phyloP scores from a whole-genome alignment of 1,139 yeast species.

The Protomyces inouyei region DNA sequence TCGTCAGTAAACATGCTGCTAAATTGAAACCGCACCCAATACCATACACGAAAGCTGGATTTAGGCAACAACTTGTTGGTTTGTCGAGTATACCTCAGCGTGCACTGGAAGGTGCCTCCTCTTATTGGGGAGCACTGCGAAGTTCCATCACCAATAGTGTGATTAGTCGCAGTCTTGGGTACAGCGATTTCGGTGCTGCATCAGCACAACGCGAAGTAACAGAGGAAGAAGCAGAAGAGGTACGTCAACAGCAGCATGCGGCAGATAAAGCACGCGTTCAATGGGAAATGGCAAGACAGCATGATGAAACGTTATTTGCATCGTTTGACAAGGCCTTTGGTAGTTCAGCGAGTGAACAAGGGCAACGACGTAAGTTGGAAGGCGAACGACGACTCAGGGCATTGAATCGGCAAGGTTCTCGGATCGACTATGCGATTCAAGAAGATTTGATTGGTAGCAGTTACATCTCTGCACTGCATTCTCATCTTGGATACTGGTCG shows the following conservation, averaged over 20 bases:
- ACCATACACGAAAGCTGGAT: slow-evolving; percentile 51
- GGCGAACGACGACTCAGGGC: slow-evolving; percentile 40
- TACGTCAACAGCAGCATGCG: slow-evolving; percentile 6
- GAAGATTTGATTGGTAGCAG: slow-evolving; percentile 70
- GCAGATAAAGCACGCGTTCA: slow-evolving; percentile 5
- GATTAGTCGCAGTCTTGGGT: slow-evolving; percentile 32
- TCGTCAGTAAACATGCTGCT: slow-evolving; percentile 41
- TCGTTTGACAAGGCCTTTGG: slow-evolving; percentile 35
- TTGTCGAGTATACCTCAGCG: slow-evolving; percentile 45
- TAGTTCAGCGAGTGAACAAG: slow-evolving; percentile 35
- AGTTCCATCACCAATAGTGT: slow-evolving; percentile 33
- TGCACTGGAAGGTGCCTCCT: slow-evolving; percentile 46
- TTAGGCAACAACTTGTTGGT: slow-evolving; percentile 46
- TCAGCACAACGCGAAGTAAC: background rate
- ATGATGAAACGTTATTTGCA: slow-evolving; percentile 30
- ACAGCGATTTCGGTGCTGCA: slow-evolving; percentile 27
- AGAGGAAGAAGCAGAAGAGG: slow-evolving; percentile 13
- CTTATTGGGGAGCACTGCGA: slow-evolving; percentile 42
- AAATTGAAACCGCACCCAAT: slow-evolving; percentile 56
- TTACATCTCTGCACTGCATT: slow-evolving; percentile 70
- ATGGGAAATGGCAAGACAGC: slow-evolving; percentile 11
- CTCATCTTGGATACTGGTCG: slow-evolving; percentile 85
- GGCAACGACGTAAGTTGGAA: slow-evolving; percentile 33
- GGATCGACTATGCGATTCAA: slow-evolving; percentile 76
- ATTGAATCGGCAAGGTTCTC: slow-evolving; percentile 57